Conservation (phyloP, 177 flowering plant species). For the Tripterygium wilfordii region DNA sequence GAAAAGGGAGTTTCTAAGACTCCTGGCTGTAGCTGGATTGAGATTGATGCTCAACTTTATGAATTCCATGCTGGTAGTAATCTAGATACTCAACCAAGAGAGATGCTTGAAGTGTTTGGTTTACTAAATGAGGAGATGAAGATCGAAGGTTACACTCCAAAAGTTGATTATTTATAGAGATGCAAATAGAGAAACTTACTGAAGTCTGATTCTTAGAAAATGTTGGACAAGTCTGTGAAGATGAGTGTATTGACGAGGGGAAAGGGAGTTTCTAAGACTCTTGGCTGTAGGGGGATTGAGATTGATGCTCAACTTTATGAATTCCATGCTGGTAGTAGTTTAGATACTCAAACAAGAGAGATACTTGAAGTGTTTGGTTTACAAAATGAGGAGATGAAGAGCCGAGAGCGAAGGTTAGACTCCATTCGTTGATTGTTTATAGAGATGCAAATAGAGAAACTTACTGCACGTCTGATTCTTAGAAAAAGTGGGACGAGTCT, state of each 20-base stretch:
- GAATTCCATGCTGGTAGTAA: conserved; percentile 58
- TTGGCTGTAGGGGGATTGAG: conserved; percentile 79
- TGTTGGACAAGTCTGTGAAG: conserved; percentile 63
- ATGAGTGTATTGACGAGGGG: conserved; percentile 63
- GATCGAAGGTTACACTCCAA: conserved; percentile 36
- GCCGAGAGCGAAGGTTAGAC: conserved; percentile 37
- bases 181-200: no score
- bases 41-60: conserved; percentile 32
- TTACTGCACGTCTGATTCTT: no score
- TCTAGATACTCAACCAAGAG: conserved; percentile 15
- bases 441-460: no score
- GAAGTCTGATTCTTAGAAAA: no score
- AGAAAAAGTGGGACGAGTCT: conserved; percentile 58
- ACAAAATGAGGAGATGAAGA: conserved; percentile 43
- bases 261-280: conserved; percentile 55
- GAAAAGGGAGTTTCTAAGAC: conserved; percentile 52
- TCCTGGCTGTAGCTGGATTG: conserved; percentile 81
- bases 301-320: conserved; percentile 36
- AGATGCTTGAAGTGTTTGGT: conserved; percentile 17
- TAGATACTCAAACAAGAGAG: conserved; percentile 16
- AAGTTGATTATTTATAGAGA: conserved; percentile 12
- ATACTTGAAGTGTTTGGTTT: conserved; percentile 21
- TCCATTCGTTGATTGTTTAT: conserved; percentile 19
- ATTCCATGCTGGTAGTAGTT: conserved; percentile 50
- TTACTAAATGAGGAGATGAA: conserved; percentile 47